These are phyloP conservation scores for Xylaria sp. DNA, from an alignment of 2,329 filamentous ascomycete species.

Conservation along the genomic window DNA sequence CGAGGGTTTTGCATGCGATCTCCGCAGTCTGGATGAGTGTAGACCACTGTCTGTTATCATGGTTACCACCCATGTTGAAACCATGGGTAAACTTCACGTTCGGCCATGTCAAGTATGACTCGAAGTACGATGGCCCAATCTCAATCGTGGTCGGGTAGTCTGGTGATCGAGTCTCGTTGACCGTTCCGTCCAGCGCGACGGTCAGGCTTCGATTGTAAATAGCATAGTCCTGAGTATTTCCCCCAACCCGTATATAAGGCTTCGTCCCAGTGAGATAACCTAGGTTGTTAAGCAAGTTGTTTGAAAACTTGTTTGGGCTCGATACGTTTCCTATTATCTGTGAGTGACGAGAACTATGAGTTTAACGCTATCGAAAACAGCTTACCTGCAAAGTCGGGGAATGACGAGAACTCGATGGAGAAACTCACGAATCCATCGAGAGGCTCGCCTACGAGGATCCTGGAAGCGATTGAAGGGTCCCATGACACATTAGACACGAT, in stretches of 20 bases:
- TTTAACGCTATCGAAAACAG: background rate
- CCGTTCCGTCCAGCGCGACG: conserved; percentile 57
- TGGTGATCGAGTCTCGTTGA: conserved; percentile 53
- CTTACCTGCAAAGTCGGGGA: conserved; percentile 46
- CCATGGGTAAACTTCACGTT: conserved; percentile 63
- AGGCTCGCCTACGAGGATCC: conserved; percentile 36
- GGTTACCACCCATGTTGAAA: conserved; percentile 64
- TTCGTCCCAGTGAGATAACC: conserved; percentile 59
- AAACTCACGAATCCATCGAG: conserved; percentile 50
- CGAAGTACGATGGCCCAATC: conserved; percentile 67
- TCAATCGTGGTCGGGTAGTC: conserved; percentile 67
- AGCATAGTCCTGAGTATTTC: conserved; percentile 71
- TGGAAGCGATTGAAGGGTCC: conserved; percentile 2
- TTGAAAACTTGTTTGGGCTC: conserved; percentile 63
- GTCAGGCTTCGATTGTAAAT: conserved; percentile 61
- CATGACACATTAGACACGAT: conserved; percentile 13
- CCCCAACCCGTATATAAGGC: conserved; percentile 66
- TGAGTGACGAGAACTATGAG: background rate
- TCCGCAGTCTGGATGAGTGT: conserved; percentile 60
- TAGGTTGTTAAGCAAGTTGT: conserved; percentile 64
- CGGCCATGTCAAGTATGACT: conserved; percentile 64
- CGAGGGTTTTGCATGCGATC: conserved; percentile 61
- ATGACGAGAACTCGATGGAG: conserved; percentile 49
- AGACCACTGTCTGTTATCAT: conserved; percentile 52
- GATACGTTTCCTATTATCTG: conserved; percentile 46